These are phyloP conservation scores for Cystofilobasidium ferigula DNA, from an alignment of 768 basidiomycete genomes.

Conservation along the genomic window DNA sequence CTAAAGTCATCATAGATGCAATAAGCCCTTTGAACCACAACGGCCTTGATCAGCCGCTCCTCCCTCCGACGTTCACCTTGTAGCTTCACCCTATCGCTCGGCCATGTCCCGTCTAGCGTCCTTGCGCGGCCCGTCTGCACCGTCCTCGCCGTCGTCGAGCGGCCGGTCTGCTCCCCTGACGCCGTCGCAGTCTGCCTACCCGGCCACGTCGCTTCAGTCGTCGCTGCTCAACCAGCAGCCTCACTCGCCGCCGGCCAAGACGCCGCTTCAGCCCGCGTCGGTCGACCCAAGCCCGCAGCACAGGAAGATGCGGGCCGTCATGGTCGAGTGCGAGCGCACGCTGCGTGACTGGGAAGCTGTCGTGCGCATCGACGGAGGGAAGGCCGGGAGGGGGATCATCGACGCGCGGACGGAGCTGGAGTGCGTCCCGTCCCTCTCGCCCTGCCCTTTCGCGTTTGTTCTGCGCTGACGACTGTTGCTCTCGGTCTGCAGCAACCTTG, in stretches of 20 bases:
- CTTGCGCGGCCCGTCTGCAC: slow-evolving; percentile 20
- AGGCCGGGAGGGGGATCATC: slow-evolving; percentile 16
- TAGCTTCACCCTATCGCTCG: background rate
- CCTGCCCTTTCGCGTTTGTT: background rate
- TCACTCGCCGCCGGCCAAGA: background rate
- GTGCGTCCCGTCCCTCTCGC: slow-evolving; percentile 7
- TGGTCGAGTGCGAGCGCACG: slow-evolving; percentile 19
- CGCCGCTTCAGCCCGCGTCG: slow-evolving; percentile 7
- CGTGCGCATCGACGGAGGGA: slow-evolving; percentile 18
- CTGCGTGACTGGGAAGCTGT: slow-evolving; percentile 24
- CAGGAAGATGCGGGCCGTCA: slow-evolving; percentile 18
- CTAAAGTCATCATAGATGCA: too few relatives aligned
- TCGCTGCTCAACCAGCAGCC: background rate
- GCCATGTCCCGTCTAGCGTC: slow-evolving; percentile 24
- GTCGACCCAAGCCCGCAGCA: slow-evolving; percentile 23
- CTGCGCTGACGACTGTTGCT: background rate
- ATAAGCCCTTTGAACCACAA: too few relatives aligned
- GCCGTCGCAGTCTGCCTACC: background rate
- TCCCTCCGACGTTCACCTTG: background rate
- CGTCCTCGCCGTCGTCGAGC: slow-evolving; percentile 12
- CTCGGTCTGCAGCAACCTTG: slow-evolving; percentile 14
- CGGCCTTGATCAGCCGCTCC: background rate
- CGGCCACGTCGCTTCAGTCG: background rate
- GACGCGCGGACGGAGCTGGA: slow-evolving; percentile 24
- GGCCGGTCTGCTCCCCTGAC: slow-evolving; percentile 4